Evolutionary conservation across 2,329 filamentous ascomycete species (phyloP), one percentile per base, ranked within the genome.

Genomic region (Phyllosticta paracitricarpa): DNA sequence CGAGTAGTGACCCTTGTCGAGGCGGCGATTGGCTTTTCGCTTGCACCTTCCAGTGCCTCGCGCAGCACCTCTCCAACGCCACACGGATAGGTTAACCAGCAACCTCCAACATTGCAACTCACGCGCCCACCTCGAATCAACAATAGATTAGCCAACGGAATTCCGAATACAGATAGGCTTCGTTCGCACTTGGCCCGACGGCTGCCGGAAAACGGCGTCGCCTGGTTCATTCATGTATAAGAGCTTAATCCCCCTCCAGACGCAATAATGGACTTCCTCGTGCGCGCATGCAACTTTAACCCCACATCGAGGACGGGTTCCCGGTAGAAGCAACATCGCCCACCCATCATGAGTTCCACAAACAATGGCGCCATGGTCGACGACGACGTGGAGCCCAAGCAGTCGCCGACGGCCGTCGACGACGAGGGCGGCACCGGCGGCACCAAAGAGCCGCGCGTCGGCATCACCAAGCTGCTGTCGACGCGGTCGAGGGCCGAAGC

Each of bases 391-490:
- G 59, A 61, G 26, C 40, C 59, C 35, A 54, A 52, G 22, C 30
- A 48, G 40, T 14, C 14, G 48, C 55, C 17, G 59, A 10, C 59
- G 40, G 22, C 59, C 51, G 40, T 61, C 58, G 40, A 48, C 12
- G 59, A 57, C 22, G 59, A 61, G 54, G 33, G 54, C 12, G 22
- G 35, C 24, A 55, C 53, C 2, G 19, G 19, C 19, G 19, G 19
- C 19, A 33, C 26, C 51, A 61, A 61, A 22, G 54, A 61, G 51
- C 59, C 55, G 10, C 54, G 53, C 54, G 55, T 54, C 14, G 59
- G 59, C 40, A 57, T 51, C 28, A 30, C 54, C 55, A 51, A 53
- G 30, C 54, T 61, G 10, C 30, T 61, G 19, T 54, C 59, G 3
- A 48, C 40, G 40, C 40, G 40, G 14, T 3, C 40, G 40, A 48